phyloP scores from a whole-genome alignment of 768 basidiomycete species.

The Pisolithus microcarpus region DNA sequence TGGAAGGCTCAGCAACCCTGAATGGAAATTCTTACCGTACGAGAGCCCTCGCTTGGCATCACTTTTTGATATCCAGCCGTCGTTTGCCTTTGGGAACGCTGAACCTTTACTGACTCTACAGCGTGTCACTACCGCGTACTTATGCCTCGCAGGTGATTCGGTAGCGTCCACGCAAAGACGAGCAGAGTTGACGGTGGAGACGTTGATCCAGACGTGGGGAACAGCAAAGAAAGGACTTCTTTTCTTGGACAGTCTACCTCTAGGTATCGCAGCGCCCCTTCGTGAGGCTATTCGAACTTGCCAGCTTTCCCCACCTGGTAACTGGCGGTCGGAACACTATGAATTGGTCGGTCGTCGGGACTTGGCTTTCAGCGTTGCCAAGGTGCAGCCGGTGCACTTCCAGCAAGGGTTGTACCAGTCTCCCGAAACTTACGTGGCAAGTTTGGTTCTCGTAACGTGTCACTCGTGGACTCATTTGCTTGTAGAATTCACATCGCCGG shows the following conservation, averaged over 20 bases:
- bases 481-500: conserved; percentile 45
- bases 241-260: conserved; percentile 50
- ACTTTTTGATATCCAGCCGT: conserved; percentile 43
- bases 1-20: conserved; percentile 52
- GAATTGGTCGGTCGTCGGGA: conserved; percentile 27
- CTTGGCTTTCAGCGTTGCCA: conserved; percentile 25
- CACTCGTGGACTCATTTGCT: conserved; percentile 7
- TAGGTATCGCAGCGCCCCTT: conserved; percentile 71
- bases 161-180: conserved; percentile 50
- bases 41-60: conserved; percentile 40
- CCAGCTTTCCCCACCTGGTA: conserved; percentile 66
- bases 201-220: conserved; percentile 40
- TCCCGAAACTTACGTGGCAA: conserved; percentile 28
- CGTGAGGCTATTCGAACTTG: conserved; percentile 81
- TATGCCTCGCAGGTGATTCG: conserved; percentile 49
- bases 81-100: conserved; percentile 54
- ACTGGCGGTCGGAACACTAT: conserved; percentile 52
- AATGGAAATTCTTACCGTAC: conserved; percentile 51
- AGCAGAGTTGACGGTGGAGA: conserved; percentile 55
- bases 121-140: conserved; percentile 50
- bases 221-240: conserved; percentile 36
- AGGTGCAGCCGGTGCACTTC: conserved; percentile 23
- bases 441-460: not conserved
- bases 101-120: conserved; percentile 53
- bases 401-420: conserved; percentile 26